These are phyloP conservation scores for Moricandia arvensis DNA, from an alignment of 345 rosid species.

Conservation along the genomic window DNA sequence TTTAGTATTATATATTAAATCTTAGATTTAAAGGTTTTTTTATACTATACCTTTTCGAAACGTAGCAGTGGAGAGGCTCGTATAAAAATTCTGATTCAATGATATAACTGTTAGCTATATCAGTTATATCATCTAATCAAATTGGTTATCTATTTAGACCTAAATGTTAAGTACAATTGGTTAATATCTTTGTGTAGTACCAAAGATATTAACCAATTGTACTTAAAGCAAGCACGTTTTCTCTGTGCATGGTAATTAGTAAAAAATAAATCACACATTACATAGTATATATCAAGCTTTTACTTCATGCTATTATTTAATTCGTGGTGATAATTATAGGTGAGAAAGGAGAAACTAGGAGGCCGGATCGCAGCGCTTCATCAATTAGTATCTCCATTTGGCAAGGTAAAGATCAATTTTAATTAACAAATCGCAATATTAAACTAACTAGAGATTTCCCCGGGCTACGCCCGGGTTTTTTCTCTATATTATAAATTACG, in stretches of 20 bases:
- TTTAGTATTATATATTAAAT: not conserved
- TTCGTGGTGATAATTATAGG: constrained; percentile 43
- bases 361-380: constrained; percentile 89
- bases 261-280: constrained; percentile 25
- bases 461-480: too few species aligned
- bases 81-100: not conserved
- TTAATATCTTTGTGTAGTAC: too few species aligned
- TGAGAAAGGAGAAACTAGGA: constrained; percentile 88
- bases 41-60: not conserved
- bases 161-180: too few species aligned
- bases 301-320: constrained; percentile 2
- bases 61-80: not conserved
- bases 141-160: too few species aligned
- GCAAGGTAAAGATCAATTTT: constrained; percentile 54
- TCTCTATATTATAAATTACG: too few species aligned
- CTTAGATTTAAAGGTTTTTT: not conserved
- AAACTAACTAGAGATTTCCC: too few species aligned
- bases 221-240: constrained; percentile 32
- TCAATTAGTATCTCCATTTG: constrained; percentile 97
- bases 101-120: not conserved
- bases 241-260: constrained; percentile 30
- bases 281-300: constrained; percentile 3
- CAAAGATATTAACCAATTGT: not conserved
- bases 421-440: not conserved
- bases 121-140: too few species aligned